phyloP scores from a whole-genome alignment of 352 stramenopile genomes.

The Discostella stelligera region DNA sequence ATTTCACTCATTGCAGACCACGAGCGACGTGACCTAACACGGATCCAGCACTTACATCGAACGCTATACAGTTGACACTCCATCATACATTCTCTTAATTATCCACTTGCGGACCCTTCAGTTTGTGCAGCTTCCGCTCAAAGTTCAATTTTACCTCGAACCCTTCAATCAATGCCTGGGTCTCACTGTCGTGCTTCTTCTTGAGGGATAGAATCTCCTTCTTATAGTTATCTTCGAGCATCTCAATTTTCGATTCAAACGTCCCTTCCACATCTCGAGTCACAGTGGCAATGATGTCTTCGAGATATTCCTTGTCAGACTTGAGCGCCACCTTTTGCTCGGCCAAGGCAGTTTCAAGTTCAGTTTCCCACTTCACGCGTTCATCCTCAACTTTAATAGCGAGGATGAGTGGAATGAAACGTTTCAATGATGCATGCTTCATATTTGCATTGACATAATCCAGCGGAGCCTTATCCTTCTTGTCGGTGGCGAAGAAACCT shows the following conservation, averaged over 20 bases:
- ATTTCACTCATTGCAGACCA: background rate
- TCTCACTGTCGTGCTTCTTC: constrained; percentile 50
- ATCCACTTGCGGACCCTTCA: constrained; percentile 22
- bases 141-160: constrained; percentile 55
- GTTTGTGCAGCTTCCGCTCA: constrained; percentile 43
- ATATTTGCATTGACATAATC: constrained; percentile 45
- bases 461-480: constrained; percentile 39
- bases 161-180: constrained; percentile 41
- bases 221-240: constrained; percentile 36
- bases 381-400: constrained; percentile 44
- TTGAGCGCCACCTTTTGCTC: constrained; percentile 31
- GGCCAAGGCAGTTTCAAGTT: constrained; percentile 15
- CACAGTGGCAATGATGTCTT: constrained; percentile 23
- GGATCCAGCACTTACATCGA: background rate
- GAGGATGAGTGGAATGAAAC: constrained; percentile 25
- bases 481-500: constrained; percentile 42
- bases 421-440: constrained; percentile 14
- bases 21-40: background rate
- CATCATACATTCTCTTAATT: background rate
- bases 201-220: constrained; percentile 44
- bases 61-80: background rate
- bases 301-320: constrained; percentile 29
- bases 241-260: constrained; percentile 33
- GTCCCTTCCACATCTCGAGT: constrained; percentile 19
- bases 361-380: constrained; percentile 31